phyloP scores from a whole-genome alignment of 306 rosid species.

The Hylodesmum podocarpum region DNA sequence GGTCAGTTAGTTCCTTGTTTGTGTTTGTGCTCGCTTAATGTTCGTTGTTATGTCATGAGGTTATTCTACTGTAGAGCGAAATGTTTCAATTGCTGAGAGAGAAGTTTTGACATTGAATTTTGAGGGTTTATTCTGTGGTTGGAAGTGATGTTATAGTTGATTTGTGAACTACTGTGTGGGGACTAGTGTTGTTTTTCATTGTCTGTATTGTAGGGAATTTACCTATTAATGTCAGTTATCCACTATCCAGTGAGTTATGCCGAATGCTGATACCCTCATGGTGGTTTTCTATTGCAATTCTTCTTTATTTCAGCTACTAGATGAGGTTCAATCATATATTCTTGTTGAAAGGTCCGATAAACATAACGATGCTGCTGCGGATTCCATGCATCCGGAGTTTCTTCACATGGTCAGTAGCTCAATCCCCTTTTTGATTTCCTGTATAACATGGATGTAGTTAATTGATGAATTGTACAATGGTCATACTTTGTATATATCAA shows the following conservation, averaged over 20 bases:
- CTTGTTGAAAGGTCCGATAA: constrained; percentile 62
- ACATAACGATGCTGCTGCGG: constrained; percentile 46
- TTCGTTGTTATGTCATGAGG: neutral
- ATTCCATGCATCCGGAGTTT: constrained; percentile 54
- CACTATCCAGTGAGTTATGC: neutral
- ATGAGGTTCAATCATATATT: constrained; percentile 89
- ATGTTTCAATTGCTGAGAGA: neutral
- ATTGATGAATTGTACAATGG: neutral
- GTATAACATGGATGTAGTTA: neutral
- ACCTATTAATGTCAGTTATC: neutral
- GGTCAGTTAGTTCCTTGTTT: constrained; percentile 49
- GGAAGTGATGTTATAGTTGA: neutral
- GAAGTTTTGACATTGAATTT: constrained; percentile 6
- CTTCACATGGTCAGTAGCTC: constrained; percentile 66
- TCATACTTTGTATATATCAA: neutral
- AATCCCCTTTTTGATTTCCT: neutral
- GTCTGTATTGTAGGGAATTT: neutral
- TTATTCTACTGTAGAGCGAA: neutral
- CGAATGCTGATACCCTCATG: neutral
- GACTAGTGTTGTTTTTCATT: neutral
- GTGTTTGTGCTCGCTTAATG: neutral
- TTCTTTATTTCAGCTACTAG: constrained; percentile 61
- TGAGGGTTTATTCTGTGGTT: neutral
- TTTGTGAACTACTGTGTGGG: neutral
- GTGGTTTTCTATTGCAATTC: constrained; percentile 6